Conservation (phyloP, 805 yeast species). For the Pichia thaimueangensis region DNA sequence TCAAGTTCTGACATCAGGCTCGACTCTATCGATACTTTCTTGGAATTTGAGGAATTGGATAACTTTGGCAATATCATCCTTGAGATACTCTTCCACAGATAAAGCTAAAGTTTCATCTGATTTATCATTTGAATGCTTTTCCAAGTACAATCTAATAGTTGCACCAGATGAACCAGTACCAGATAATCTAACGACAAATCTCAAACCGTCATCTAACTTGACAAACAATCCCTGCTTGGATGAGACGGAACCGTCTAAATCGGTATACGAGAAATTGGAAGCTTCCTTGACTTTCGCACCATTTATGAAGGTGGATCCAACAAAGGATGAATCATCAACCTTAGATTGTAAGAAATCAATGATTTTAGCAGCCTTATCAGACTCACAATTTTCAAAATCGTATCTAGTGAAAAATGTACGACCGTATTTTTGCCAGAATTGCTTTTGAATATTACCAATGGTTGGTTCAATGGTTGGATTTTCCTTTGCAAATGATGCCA, state of each 20-base stretch:
- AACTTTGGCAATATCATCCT: conserved; percentile 54
- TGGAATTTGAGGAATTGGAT: conserved; percentile 64
- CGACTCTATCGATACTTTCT: conserved; percentile 69
- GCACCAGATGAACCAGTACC: conserved; percentile 99
- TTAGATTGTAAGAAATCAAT: conserved; percentile 44
- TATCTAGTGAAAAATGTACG: conserved; percentile 96
- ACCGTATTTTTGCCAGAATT: conserved; percentile 90
- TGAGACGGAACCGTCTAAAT: conserved; percentile 88
- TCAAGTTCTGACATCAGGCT: conserved; percentile 84
- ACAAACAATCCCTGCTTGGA: conserved; percentile 82
- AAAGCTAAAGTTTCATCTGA: conserved; percentile 36
- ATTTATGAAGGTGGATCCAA: conserved; percentile 42
- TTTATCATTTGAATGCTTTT: conserved; percentile 64
- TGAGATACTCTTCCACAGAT: conserved; percentile 64
- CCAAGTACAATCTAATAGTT: conserved; percentile 87
- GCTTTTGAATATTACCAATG: conserved; percentile 70
- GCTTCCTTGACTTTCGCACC: conserved; percentile 60
- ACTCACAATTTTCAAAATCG: conserved; percentile 80
- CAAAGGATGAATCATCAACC: conserved; percentile 33
- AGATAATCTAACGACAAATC: conserved; percentile 84
- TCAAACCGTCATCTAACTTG: conserved; percentile 71
- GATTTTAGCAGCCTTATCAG: conserved; percentile 68
- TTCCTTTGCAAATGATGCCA: conserved; percentile 67
- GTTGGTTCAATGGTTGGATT: conserved; percentile 47
- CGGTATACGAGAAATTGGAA: conserved; percentile 88